Percentiles rank a stretch among this genome's conserved stretches.
Conservation (phyloP, 2,329 filamentous ascomycete genomes). For the Fusarium piperis region DNA sequence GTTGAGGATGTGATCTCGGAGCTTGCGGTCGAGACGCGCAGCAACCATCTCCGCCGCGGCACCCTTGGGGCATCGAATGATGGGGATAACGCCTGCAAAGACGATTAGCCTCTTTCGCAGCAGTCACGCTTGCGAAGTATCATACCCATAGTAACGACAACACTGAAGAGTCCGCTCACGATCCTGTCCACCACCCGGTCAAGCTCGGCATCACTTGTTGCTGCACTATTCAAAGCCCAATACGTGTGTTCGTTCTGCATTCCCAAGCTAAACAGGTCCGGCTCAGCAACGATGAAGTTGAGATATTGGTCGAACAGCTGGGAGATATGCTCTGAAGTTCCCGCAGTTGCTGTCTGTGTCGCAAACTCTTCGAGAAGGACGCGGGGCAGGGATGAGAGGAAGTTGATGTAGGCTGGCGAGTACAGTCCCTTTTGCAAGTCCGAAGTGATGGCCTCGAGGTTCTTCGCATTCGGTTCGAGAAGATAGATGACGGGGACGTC, state of each 20-base stretch:
- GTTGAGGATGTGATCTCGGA: slow-evolving; percentile 95
- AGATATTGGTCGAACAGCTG: slow-evolving; percentile 97
- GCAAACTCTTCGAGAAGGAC: slow-evolving; percentile 95
- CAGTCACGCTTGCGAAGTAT: background rate
- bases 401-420: slow-evolving; percentile 94
- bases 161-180: slow-evolving; percentile 96
- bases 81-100: slow-evolving; percentile 80
- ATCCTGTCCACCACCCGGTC: slow-evolving; percentile 89
- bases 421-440: slow-evolving; percentile 91
- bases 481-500: slow-evolving; percentile 97
- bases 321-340: slow-evolving; percentile 87
- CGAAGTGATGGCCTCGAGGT: slow-evolving; percentile 82
- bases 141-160: slow-evolving; percentile 96
- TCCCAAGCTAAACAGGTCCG: slow-evolving; percentile 92
- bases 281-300: slow-evolving; percentile 96
- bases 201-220: slow-evolving; percentile 89
- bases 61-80: slow-evolving; percentile 93
- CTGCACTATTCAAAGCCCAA: slow-evolving; percentile 93
- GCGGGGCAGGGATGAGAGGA: slow-evolving; percentile 90
- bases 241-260: slow-evolving; percentile 93
- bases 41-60: slow-evolving; percentile 95
- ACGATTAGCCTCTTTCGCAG: slow-evolving; percentile 8
- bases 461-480: slow-evolving; percentile 85
- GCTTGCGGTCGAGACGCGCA: slow-evolving; percentile 91
- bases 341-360: slow-evolving; percentile 82